Conservation (phyloP, 148 eudicot genomes). For the Mesembryanthemum crystallinum region DNA sequence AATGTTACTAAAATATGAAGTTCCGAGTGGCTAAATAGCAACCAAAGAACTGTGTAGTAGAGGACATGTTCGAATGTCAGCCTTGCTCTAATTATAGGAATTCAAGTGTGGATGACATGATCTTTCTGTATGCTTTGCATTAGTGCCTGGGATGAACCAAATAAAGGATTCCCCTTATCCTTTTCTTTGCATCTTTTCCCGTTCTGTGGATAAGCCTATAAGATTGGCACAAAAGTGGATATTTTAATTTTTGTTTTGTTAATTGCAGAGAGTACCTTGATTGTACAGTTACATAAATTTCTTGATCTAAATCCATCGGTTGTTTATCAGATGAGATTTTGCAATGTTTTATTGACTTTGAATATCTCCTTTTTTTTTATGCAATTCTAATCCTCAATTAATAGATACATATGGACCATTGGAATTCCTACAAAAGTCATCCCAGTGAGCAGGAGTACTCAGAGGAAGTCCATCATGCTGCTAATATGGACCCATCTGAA, state of each 20-base stretch:
- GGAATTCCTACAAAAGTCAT: conserved; percentile 71
- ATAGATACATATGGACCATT: conserved; percentile 65
- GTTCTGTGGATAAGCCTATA: background rate
- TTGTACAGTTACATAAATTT: background rate
- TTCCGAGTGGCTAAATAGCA: background rate
- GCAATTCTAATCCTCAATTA: background rate
- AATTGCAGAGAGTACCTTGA: background rate
- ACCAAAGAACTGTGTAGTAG: background rate
- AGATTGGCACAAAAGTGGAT: background rate
- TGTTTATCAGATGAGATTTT: background rate
- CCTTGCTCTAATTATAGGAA: background rate
- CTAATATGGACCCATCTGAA: conserved; percentile 55
- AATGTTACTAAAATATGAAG: too few relatives aligned
- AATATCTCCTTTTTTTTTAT: conserved; percentile 1
- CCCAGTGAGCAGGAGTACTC: conserved; percentile 69
- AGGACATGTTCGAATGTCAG: background rate
- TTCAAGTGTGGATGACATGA: background rate
- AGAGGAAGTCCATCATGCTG: conserved; percentile 45
- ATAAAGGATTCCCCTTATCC: background rate
- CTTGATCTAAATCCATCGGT: background rate
- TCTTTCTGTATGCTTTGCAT: background rate
- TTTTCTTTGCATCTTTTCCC: background rate
- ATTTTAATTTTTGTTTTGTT: background rate
- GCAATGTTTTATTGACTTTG: background rate
- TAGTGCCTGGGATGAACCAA: background rate